Conservation (phyloP, 139 green algal species). For the Pseudopediastrum boryanum region DNA sequence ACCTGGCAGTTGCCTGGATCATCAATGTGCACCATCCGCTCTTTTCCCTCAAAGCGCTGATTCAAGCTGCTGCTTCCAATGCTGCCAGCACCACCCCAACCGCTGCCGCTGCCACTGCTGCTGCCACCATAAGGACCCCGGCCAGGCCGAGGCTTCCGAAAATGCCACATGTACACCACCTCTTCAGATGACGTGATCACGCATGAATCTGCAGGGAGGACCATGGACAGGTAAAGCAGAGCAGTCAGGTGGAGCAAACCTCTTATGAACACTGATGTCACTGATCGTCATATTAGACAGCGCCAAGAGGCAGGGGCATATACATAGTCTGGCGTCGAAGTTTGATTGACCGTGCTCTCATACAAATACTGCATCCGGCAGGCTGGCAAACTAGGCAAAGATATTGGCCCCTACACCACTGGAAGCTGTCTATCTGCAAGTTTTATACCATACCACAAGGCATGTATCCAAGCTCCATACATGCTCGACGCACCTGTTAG, state of each 20-base stretch:
- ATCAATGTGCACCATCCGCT: slow-evolving; percentile 73
- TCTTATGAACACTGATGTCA: neutral
- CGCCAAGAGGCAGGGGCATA: too few relatives aligned
- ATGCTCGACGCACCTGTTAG: slow-evolving; percentile 24
- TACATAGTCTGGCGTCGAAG: neutral
- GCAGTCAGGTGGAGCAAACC: neutral
- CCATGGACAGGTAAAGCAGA: neutral
- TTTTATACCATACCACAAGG: neutral
- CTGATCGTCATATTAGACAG: too few relatives aligned
- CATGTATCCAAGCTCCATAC: slow-evolving; percentile 6
- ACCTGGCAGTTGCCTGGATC: slow-evolving; percentile 44
- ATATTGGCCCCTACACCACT: too few relatives aligned
- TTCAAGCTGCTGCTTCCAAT: slow-evolving; percentile 24
- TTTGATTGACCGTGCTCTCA: too few relatives aligned
- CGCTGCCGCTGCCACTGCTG: slow-evolving; percentile 17
- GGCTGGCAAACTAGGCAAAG: too few relatives aligned
- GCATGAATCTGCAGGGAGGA: slow-evolving; percentile 38
- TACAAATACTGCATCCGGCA: too few relatives aligned
- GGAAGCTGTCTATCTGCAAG: too few relatives aligned
- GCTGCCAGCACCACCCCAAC: neutral
- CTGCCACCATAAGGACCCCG: too few relatives aligned
- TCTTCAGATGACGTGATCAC: slow-evolving; percentile 61
- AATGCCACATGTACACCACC: slow-evolving; percentile 80
- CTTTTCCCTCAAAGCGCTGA: slow-evolving; percentile 40
- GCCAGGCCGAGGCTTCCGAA: slow-evolving; percentile 46